phyloP scores from a whole-genome alignment of 768 basidiomycete species.

The Lentinula edodes region DNA sequence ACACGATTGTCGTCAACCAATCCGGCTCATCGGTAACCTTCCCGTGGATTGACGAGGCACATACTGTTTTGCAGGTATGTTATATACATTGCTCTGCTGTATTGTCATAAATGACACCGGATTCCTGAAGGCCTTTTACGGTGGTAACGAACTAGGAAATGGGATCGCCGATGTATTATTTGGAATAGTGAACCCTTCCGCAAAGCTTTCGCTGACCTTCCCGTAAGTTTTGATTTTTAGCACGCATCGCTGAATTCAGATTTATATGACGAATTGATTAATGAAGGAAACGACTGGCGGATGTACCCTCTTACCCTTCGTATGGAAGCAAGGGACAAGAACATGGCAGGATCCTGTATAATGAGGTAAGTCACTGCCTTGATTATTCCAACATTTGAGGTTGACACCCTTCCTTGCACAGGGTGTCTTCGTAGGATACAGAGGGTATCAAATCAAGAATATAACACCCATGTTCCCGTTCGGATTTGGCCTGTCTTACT shows the following conservation, averaged over 20 bases:
- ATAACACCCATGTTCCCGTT: constrained; percentile 47
- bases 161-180: constrained; percentile 56
- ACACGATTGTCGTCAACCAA: constrained; percentile 54
- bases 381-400: constrained; percentile 3
- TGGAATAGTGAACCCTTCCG: constrained; percentile 55
- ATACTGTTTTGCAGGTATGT: constrained; percentile 32
- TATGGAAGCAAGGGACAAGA: constrained; percentile 38
- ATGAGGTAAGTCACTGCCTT: constrained; percentile 27
- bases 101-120: too few relatives aligned
- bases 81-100: neutral
- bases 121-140: constrained; percentile 39
- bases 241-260: neutral
- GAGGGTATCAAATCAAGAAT: constrained; percentile 40
- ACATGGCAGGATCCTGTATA: constrained; percentile 38
- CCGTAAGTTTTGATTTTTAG: constrained; percentile 28
- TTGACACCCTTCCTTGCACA: constrained; percentile 10
- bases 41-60: constrained; percentile 41
- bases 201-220: constrained; percentile 51
- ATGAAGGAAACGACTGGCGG: constrained; percentile 41
- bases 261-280: neutral
- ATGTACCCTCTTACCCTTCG: constrained; percentile 43
- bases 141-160: constrained; percentile 51
- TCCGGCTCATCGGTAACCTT: constrained; percentile 48
- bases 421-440: constrained; percentile 51
- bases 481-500: constrained; percentile 57